A percentile compares a stretch with the other conserved stretches of the same genome.
Evolutionary conservation across 2,329 filamentous ascomycete genomes (phyloP).

Genomic region (Nothomitra cinnamomea): DNA sequence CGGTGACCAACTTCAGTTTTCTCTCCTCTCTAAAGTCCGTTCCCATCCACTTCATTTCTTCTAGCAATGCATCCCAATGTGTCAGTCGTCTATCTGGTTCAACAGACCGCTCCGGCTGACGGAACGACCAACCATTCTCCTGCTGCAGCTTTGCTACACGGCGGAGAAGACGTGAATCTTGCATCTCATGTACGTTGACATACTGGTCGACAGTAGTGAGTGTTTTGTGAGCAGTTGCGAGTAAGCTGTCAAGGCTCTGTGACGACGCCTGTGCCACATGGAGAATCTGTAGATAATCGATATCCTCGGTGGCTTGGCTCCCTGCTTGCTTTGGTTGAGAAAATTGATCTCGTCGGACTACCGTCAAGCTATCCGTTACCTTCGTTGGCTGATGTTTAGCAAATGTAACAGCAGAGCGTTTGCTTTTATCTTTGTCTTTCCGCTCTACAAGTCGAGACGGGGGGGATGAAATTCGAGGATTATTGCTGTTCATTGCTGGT

Average conservation of each 20-base stretch:
- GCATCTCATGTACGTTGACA: constrained; percentile 67
- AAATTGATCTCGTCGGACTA: constrained; percentile 17
- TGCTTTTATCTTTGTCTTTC: constrained; percentile 43
- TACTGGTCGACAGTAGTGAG: constrained; percentile 73
- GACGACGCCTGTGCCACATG: constrained; percentile 43
- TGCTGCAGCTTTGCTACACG: constrained; percentile 84
- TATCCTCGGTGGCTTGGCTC: constrained; percentile 24
- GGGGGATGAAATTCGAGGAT: constrained; percentile 18
- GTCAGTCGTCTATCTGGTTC: constrained; percentile 63
- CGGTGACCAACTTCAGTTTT: constrained; percentile 78
- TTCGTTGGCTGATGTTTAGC: constrained; percentile 38
- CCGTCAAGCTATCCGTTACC: constrained; percentile 27
- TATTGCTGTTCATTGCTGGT: constrained; percentile 11
- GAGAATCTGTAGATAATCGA: constrained; percentile 45
- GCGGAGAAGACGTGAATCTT: constrained; percentile 72
- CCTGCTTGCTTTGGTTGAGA: constrained; percentile 6
- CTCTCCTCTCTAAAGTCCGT: constrained; percentile 89
- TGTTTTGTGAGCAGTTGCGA: constrained; percentile 76
- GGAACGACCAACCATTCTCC: constrained; percentile 78
- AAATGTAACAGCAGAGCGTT: constrained; percentile 61
- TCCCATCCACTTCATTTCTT: constrained; percentile 96
- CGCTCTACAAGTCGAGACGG: constrained; percentile 29
- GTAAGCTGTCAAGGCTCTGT: constrained; percentile 45
- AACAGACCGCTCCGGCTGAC: constrained; percentile 68
- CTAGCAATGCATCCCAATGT: constrained; percentile 73